Evolutionary conservation across 2,329 filamentous ascomycete genomes (phyloP).

Genomic region (Fusarium sarcochroum): DNA sequence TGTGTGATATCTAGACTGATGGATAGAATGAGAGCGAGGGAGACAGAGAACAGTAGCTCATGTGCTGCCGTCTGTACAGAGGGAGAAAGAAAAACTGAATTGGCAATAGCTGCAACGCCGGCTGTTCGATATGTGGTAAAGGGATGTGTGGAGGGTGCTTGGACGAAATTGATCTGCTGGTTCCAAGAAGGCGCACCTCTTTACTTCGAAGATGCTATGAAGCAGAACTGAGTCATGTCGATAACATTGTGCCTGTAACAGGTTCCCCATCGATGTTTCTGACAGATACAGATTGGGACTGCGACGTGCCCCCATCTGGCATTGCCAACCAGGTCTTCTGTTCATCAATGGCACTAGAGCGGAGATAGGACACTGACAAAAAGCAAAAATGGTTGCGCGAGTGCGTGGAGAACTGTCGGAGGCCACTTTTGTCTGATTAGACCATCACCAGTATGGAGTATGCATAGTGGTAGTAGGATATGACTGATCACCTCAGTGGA

Average conservation of each 20-base stretch:
- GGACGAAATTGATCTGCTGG: too few species aligned
- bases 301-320: slow-evolving; percentile 4
- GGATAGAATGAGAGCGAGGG: slow-evolving; percentile 14
- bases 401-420: slow-evolving; percentile 26
- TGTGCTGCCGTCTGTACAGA: slow-evolving; percentile 5
- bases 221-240: background rate
- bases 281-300: slow-evolving; percentile 5
- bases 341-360: slow-evolving; percentile 33
- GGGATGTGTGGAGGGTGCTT: slow-evolving; percentile 8
- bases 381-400: slow-evolving; percentile 35
- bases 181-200: background rate
- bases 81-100: slow-evolving; percentile 32
- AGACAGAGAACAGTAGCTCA: slow-evolving; percentile 8
- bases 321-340: slow-evolving; percentile 19
- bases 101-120: slow-evolving; percentile 12
- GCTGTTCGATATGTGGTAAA: slow-evolving; percentile 9
- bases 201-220: background rate
- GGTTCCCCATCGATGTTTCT: slow-evolving; percentile 7
- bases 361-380: slow-evolving; percentile 18
- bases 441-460: slow-evolving; percentile 20
- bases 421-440: slow-evolving; percentile 47
- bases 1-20: slow-evolving; percentile 15
- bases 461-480: slow-evolving; percentile 23
- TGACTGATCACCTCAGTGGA: slow-evolving; percentile 41
- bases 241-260: slow-evolving; percentile 15